phyloP scores from a whole-genome alignment of 2,329 filamentous ascomycete species.

The Gnomoniopsis sp. region DNA sequence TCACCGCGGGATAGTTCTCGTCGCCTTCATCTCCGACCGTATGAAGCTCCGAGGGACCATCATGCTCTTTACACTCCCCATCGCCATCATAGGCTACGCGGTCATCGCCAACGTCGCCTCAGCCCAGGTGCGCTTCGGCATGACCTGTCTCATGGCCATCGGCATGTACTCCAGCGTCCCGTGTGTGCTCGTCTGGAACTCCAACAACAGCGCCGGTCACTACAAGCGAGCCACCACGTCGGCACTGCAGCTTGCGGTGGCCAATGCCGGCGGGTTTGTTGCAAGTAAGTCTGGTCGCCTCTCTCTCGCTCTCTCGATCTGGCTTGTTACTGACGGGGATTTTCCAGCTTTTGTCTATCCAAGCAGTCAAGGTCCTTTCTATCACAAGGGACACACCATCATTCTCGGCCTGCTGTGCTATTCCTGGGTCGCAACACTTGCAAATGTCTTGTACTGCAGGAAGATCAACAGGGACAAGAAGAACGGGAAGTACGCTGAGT shows the following conservation, averaged over 20 bases:
- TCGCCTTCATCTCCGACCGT: conserved; percentile 59
- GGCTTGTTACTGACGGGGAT: not conserved
- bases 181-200: conserved; percentile 62
- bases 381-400: conserved; percentile 58
- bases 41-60: conserved; percentile 56
- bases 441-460: conserved; percentile 59
- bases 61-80: conserved; percentile 60
- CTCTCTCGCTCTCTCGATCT: not conserved
- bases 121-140: conserved; percentile 55
- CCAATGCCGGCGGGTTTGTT: conserved; percentile 66
- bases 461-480: conserved; percentile 64
- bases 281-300: conserved; percentile 40
- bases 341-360: conserved; percentile 56
- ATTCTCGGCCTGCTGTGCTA: conserved; percentile 57
- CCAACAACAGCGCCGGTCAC: conserved; percentile 65
- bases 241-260: conserved; percentile 62
- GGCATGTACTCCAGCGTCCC: conserved; percentile 63
- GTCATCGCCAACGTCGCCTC: conserved; percentile 55
- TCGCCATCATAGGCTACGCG: conserved; percentile 64
- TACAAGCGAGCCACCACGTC: conserved; percentile 68
- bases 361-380: conserved; percentile 51
- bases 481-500: conserved; percentile 56
- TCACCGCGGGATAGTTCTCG: conserved; percentile 40
- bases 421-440: conserved; percentile 59
- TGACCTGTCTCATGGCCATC: conserved; percentile 66